Evolutionary conservation across 768 basidiomycete species (phyloP).

Genomic region (Kwoniella pini): DNA sequence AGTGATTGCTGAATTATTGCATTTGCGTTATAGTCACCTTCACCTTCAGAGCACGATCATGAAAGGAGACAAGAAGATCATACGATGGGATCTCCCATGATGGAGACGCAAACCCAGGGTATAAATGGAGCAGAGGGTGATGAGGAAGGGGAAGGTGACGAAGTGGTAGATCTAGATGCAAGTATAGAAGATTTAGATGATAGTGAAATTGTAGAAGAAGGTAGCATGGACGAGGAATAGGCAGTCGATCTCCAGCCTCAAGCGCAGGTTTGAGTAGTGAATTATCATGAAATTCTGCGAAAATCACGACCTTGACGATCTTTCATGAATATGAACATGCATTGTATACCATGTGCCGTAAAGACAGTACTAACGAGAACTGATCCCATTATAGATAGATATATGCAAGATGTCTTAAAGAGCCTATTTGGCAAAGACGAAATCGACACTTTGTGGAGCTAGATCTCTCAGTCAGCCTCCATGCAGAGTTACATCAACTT

Average conservation of each 20-base stretch:
- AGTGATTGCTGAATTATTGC: no score
- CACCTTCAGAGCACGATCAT: slow-evolving; percentile 41
- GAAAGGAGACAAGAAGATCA: slow-evolving; percentile 47
- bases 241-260: no score
- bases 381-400: no score
- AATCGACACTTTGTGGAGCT: slow-evolving; percentile 46
- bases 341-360: no score
- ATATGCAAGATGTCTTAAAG: neutral
- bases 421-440: slow-evolving; percentile 43
- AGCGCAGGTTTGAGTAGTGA: no score
- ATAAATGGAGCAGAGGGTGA: slow-evolving; percentile 14
- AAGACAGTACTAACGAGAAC: no score
- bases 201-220: slow-evolving; percentile 16
- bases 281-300: no score
- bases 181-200: slow-evolving; percentile 39
- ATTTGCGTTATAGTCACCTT: slow-evolving; percentile 38
- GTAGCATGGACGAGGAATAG: slow-evolving; percentile 27
- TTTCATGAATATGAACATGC: no score
- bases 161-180: slow-evolving; percentile 42
- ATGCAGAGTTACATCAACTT: no score
- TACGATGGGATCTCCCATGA: slow-evolving; percentile 15
- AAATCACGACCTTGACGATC: no score
- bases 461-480: neutral
- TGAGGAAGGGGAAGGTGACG: slow-evolving; percentile 20
- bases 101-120: slow-evolving; percentile 5